Conservation (phyloP, 108 stramenopile genomes). For the Schizochytrium sp. region DNA sequence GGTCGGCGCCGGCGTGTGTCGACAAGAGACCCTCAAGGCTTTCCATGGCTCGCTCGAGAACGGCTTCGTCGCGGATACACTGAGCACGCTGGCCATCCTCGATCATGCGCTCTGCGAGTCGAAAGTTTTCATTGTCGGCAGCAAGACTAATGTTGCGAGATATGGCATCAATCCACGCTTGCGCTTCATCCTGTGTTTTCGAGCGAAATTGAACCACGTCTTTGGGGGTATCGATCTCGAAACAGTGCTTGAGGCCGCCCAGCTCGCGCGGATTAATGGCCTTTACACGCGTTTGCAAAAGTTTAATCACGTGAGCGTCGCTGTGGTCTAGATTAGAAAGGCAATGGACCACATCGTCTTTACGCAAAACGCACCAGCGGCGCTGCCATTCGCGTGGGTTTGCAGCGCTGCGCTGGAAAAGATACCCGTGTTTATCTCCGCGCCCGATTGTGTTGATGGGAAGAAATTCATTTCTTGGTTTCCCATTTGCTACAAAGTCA, state of each 20-base stretch:
- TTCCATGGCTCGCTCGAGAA: background rate
- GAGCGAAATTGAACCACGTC: background rate
- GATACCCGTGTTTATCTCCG: background rate
- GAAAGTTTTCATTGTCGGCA: background rate
- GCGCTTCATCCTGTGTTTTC: background rate
- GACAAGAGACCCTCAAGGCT: background rate
- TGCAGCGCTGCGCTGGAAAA: background rate
- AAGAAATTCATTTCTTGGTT: background rate
- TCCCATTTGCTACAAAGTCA: too few relatives aligned
- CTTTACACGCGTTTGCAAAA: background rate
- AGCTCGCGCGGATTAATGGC: background rate
- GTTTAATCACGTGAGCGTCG: background rate
- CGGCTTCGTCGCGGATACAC: background rate
- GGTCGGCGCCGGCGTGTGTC: background rate
- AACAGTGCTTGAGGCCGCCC: slow-evolving; percentile 8
- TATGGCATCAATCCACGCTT: background rate
- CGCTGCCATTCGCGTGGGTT: slow-evolving; percentile 13
- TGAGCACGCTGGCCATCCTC: background rate
- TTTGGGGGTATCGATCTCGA: background rate
- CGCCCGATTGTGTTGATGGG: background rate
- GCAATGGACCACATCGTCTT: background rate
- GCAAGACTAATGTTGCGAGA: background rate
- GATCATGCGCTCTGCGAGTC: background rate
- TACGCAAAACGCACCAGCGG: background rate
- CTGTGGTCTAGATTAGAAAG: background rate